A percentile compares a stretch with the other conserved stretches of the same genome.
Conservation (phyloP, 208 protist genomes). For the Leishmania turanica region DNA sequence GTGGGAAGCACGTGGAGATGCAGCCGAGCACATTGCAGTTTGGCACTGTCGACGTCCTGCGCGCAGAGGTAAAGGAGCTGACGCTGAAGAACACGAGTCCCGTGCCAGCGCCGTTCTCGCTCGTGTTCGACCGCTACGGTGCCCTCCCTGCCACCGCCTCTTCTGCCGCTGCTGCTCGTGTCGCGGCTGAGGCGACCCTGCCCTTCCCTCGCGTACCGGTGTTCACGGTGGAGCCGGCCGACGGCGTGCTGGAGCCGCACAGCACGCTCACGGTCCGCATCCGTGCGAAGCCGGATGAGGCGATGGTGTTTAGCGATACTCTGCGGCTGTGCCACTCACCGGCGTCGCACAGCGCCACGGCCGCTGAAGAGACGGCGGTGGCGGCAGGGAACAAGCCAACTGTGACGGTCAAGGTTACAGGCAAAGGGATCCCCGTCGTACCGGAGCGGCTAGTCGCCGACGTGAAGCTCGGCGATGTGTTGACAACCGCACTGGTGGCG, state of each 20-base stretch:
- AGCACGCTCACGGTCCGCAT: constrained; percentile 58
- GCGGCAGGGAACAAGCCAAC: constrained; percentile 8
- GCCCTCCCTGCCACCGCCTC: neutral
- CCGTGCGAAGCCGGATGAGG: constrained; percentile 86
- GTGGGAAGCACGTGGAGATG: constrained; percentile 79
- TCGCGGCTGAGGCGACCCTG: neutral
- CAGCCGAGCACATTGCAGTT: constrained; percentile 65
- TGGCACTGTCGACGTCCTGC: constrained; percentile 70
- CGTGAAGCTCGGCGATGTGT: constrained; percentile 91
- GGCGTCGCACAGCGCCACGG: neutral
- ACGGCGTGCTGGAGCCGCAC: constrained; percentile 71
- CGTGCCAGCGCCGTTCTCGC: constrained; percentile 60
- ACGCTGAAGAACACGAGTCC: constrained; percentile 85
- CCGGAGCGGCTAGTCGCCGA: constrained; percentile 32
- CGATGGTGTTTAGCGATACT: constrained; percentile 79
- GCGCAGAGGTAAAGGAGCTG: constrained; percentile 41
- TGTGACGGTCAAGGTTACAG: constrained; percentile 75
- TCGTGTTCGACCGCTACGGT: constrained; percentile 35
- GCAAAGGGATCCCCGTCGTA: constrained; percentile 93
- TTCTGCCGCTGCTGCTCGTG: neutral
- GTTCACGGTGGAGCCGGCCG: constrained; percentile 44
- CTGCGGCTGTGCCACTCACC: constrained; percentile 49
- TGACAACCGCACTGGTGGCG: constrained; percentile 73
- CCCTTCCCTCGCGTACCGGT: constrained; percentile 31
- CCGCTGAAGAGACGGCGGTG: constrained; percentile 26